Evolutionary conservation across 2,329 filamentous ascomycete genomes (phyloP).

Genomic region (Plectosphaerella plurivora): DNA sequence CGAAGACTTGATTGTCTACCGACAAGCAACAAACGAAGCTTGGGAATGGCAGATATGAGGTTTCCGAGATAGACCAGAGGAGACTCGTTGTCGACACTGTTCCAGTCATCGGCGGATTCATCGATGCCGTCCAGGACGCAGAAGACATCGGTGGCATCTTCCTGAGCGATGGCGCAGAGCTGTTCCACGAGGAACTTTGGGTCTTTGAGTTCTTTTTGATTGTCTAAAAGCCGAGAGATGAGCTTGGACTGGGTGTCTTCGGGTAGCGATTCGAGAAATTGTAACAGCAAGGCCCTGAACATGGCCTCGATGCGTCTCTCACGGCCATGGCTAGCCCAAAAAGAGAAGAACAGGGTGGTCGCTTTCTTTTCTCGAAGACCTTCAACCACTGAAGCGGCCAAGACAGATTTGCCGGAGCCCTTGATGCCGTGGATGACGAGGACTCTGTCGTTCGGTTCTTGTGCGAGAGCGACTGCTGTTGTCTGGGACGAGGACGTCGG

Average conservation of each 20-base stretch:
- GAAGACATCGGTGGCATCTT: background rate
- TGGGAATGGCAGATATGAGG: background rate
- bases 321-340: background rate
- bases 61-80: background rate
- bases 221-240: background rate
- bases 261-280: background rate
- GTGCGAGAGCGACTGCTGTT: background rate
- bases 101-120: background rate
- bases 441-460: background rate
- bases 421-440: background rate
- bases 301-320: background rate
- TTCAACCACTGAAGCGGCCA: background rate
- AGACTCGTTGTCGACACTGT: background rate
- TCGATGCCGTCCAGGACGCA: background rate
- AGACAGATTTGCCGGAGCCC: background rate
- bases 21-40: background rate
- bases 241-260: background rate
- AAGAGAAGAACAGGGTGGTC: background rate
- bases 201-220: background rate
- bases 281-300: background rate
- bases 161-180: background rate
- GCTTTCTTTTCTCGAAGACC: background rate
- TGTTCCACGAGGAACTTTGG: background rate
- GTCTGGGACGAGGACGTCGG: background rate
- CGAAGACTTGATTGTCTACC: background rate